Evolutionary conservation across 305 asterid species (phyloP).

Genomic region (Fraxinus greggii): DNA sequence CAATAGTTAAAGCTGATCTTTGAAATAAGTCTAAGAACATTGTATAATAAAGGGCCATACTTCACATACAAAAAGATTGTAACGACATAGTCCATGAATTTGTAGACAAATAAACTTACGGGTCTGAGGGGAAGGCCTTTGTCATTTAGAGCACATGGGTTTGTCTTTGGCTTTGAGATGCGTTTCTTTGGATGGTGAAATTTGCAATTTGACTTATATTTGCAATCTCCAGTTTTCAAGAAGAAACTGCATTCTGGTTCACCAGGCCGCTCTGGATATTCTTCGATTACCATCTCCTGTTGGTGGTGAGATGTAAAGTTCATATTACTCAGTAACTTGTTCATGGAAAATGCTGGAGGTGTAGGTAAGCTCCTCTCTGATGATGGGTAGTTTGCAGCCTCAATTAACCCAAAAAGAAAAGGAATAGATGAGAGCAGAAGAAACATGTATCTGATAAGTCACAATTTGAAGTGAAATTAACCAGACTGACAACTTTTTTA

Average conservation of each 20-base stretch:
- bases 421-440: conserved; percentile 29
- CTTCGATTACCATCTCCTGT: conserved; percentile 49
- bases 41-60: neutral
- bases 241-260: conserved; percentile 87
- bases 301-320: conserved; percentile 49
- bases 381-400: conserved; percentile 57
- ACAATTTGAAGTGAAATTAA: neutral
- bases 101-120: conserved; percentile 45
- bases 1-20: neutral
- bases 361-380: conserved; percentile 80
- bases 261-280: conserved; percentile 88
- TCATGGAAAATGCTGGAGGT: conserved; percentile 82
- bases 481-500: neutral
- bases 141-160: conserved; percentile 53
- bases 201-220: conserved; percentile 77
- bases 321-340: conserved; percentile 44
- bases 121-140: conserved; percentile 98
- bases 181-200: conserved; percentile 84
- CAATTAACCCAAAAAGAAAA: conserved; percentile 30
- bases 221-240: conserved; percentile 90
- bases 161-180: conserved; percentile 37
- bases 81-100: neutral
- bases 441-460: neutral
- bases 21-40: neutral
- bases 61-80: neutral